Evolutionary conservation across 495 filamentous ascomycete species (phyloP), one percentile per base, ranked within the genome.

Genomic region (Penicilliopsis zonata): DNA sequence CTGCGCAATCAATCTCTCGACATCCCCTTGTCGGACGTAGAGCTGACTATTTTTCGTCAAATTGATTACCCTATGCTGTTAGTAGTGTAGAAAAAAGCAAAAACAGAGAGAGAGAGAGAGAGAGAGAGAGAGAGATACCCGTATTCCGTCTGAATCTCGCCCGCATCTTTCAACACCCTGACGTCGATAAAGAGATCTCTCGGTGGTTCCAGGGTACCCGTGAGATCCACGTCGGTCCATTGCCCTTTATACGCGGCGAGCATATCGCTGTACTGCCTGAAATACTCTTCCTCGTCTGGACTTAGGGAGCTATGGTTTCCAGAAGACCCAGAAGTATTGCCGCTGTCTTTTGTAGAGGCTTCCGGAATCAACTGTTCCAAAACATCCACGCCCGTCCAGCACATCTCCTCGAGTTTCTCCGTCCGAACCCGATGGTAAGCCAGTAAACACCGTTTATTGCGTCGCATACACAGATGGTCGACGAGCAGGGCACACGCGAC

Each of bases 131-230:
- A 26, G 37, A 57, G 74, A 52, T 71, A 95, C 85, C 92, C 92
- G 55, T 96, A 99, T 63, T 99, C 92, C 8, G 92, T 99, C 61
- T 99, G 90, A 40, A 99, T 94, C 65, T 96, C 90, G 15, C 92
- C 92, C 26, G 88, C 92, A 64, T 99, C 90, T 51, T 90, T 94
- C 40, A 99, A 56, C 32, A 96, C 92, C 34, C 92, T 65, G 31
- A 99, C 92, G 57, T 99, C 92, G 52, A 99, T 92, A 51, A 99
- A 99, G 31, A 99, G 59, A 62, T 99, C 92, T 49, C 72, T 76
- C 18, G 92, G 90, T 20, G 92, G 92, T 49, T 96, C 87, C 52
- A 99, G 66, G 41, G 81, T 87, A 26, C 92, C 92, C 9, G 90
- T 96, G 35, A 99, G 61, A 57, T 99, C 92, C 33, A 99, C 79